Evolutionary conservation across 129 eudicot genomes (phyloP).

Genomic region (Pseudognaphalium luteoalbum): DNA sequence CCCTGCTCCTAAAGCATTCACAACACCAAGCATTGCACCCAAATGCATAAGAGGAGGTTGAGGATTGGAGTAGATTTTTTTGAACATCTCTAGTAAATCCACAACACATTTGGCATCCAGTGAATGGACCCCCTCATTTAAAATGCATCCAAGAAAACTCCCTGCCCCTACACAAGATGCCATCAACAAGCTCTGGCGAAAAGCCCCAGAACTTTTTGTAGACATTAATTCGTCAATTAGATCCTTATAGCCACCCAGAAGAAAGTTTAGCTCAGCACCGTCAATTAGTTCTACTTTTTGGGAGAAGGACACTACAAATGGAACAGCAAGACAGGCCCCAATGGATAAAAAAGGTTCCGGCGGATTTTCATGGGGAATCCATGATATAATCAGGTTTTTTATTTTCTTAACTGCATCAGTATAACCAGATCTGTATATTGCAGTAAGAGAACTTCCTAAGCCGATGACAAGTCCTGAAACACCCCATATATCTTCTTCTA

Average conservation of each 20-base stretch:
- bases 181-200: constrained; percentile 69
- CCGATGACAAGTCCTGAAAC: constrained; percentile 84
- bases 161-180: constrained; percentile 90
- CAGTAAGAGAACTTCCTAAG: constrained; percentile 67
- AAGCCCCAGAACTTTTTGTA: constrained; percentile 45
- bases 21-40: constrained; percentile 96
- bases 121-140: constrained; percentile 67
- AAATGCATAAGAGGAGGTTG: constrained; percentile 70
- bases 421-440: constrained; percentile 70
- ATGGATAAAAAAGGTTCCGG: constrained; percentile 40
- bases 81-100: constrained; percentile 51
- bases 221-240: constrained; percentile 61
- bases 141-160: constrained; percentile 60
- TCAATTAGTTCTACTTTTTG: constrained; percentile 75
- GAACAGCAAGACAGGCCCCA: constrained; percentile 84
- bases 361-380: constrained; percentile 52
- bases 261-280: constrained; percentile 52
- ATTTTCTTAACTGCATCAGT: constrained; percentile 58
- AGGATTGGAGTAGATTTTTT: constrained; percentile 53
- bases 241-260: constrained; percentile 44
- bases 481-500: constrained; percentile 92
- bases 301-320: constrained; percentile 60
- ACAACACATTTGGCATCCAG: constrained; percentile 46
- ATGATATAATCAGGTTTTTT: constrained; percentile 52
- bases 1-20: constrained; percentile 86